Evolutionary conservation across 2,329 filamentous ascomycete genomes (phyloP), one percentile per base, ranked within the genome.

Genomic region (Colletotrichum eleusines): DNA sequence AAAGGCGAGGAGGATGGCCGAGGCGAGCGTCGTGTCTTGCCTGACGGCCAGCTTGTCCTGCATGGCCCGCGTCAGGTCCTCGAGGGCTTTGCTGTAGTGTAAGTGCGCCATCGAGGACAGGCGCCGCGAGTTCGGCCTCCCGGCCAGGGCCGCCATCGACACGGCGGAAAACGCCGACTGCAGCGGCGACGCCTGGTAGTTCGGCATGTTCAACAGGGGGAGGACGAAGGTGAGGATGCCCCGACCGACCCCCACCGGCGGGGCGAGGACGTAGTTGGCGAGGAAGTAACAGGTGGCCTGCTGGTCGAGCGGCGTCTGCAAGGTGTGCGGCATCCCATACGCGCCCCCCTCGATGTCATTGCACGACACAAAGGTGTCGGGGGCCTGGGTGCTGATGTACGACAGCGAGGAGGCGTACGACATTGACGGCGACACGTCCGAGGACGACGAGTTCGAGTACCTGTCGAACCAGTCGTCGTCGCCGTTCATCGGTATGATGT

Each of bases 231-330:
- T 75, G 33, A 75, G 72, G 9, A 76, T 64, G 3, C 74, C 73
- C 4, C 69, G 66, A 4, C 73, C 73, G 31, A 74, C 67, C 2
- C 69, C 74, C 1, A 64, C 54, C 3, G 74, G 74, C 28, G 73
- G 72, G 4, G 69, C 73, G 8, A 76, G 54, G 20, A 76, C 75
- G 28, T 74, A 76, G 31, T 76, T 75, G 11, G 75, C 74, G 16
- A 76, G 63, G 20, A 76, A 76, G 51, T 73, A 76, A 33, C 75
- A 76, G 1, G 74, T 74, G 1, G 75, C 75, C 57, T 76, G 75
- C 40, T 76, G 71, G 16, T 75, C 74, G 16, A 76, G 72, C 5
- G 75, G 74, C 5, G 75, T 76, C 58, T 75, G 63, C 18, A 73
- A 51, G 28, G 58, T 66, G 42, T 72, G 69, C 3, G 72, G 69